Percentiles rank a stretch among this genome's conserved stretches.
These are phyloP conservation scores for Oryza meyeriana DNA, from an alignment of 176 grass and related monocot genomes.

Conservation along the genomic window DNA sequence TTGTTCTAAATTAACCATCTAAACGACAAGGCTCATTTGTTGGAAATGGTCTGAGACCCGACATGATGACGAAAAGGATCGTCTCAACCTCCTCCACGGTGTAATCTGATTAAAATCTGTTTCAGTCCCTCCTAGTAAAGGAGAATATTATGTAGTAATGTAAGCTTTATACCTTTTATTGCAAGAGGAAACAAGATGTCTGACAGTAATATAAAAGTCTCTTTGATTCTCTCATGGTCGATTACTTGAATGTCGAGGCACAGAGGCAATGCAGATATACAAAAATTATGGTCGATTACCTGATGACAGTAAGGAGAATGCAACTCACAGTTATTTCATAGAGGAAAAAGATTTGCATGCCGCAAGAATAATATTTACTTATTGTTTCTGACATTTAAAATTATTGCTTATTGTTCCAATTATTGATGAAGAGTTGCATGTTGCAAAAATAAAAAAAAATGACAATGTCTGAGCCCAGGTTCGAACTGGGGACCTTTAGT, in stretches of 20 bases:
- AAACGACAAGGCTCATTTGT: constrained; percentile 76
- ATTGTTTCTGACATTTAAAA: too few species aligned
- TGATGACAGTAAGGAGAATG: too few species aligned
- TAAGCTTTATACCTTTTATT: constrained; percentile 20
- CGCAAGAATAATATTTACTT: too few species aligned
- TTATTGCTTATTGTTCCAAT: too few species aligned
- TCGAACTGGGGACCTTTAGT: constrained; percentile 76
- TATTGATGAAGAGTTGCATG: neutral
- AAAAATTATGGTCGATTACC: too few species aligned
- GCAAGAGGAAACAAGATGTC: constrained; percentile 21
- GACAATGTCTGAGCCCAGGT: constrained; percentile 58
- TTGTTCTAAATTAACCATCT: too few species aligned
- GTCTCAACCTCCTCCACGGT: neutral
- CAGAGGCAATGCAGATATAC: too few species aligned
- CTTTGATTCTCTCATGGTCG: neutral
- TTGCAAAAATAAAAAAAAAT: neutral
- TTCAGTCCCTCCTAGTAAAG: neutral
- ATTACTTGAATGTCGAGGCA: neutral
- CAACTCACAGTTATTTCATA: too few species aligned
- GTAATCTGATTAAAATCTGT: constrained; percentile 22
- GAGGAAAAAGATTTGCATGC: too few species aligned
- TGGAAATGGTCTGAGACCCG: constrained; percentile 50
- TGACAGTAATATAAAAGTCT: constrained; percentile 19
- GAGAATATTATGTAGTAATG: constrained; percentile 29
- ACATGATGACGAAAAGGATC: neutral